Evolutionary conservation across 2,329 filamentous ascomycete genomes (phyloP).

Genomic region (Xylaria multiplex): DNA sequence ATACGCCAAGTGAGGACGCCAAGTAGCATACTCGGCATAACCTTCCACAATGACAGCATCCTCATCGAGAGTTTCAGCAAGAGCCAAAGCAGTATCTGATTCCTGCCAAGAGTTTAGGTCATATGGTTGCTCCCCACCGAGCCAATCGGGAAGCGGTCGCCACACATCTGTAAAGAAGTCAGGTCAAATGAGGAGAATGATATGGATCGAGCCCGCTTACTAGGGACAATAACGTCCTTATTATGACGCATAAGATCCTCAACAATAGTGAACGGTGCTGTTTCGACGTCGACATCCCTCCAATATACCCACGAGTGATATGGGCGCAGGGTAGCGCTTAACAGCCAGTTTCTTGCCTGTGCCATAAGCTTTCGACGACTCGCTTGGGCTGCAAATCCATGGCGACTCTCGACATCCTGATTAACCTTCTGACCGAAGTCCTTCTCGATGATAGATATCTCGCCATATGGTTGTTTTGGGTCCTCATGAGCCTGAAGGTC

Average conservation of each 20-base stretch:
- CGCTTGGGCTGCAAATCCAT: constrained; percentile 96
- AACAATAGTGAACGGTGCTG: constrained; percentile 93
- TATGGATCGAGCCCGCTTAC: constrained; percentile 66
- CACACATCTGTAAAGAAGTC: constrained; percentile 77
- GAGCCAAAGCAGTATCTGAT: constrained; percentile 91
- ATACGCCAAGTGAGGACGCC: constrained; percentile 96
- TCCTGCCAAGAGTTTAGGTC: constrained; percentile 99
- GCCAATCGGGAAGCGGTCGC: constrained; percentile 98
- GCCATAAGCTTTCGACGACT: constrained; percentile 96
- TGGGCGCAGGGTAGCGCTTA: constrained; percentile 90
- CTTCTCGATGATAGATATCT: constrained; percentile 98
- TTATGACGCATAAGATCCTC: constrained; percentile 99
- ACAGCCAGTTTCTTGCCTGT: constrained; percentile 94
- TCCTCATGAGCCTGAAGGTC: constrained; percentile 83
- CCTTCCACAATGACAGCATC: constrained; percentile 99
- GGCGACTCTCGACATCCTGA: constrained; percentile 96
- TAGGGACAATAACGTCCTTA: constrained; percentile 98
- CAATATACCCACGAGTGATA: constrained; percentile 99
- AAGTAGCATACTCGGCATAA: constrained; percentile 98
- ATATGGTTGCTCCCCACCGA: constrained; percentile 97
- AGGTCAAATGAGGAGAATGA: constrained; percentile 6
- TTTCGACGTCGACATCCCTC: constrained; percentile 98
- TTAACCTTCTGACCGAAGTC: constrained; percentile 98
- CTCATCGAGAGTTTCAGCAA: constrained; percentile 95
- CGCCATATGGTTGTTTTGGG: constrained; percentile 84